phyloP scores from a whole-genome alignment of 1,284 basidiomycete genomes.

The Mycena sp. region DNA sequence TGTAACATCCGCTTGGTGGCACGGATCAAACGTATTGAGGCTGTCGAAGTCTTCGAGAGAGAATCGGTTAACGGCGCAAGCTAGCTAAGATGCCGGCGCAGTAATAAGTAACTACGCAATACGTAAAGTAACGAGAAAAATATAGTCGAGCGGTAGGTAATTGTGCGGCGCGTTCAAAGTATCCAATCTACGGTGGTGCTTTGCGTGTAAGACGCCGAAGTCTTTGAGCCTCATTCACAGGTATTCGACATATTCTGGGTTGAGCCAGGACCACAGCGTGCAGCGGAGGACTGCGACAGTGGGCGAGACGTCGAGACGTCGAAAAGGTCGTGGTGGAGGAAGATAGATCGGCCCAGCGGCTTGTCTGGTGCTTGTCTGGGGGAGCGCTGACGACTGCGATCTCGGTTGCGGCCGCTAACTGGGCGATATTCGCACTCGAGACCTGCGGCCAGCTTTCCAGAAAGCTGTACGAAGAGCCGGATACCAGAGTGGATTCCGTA shows the following conservation, averaged over 20 bases:
- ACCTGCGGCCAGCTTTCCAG: too few relatives aligned
- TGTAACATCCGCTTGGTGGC: conserved; percentile 42
- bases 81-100: too few relatives aligned
- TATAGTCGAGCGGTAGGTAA: too few relatives aligned
- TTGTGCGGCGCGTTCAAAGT: too few relatives aligned
- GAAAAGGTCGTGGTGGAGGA: conserved; percentile 47
- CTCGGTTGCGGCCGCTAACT: neutral
- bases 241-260: conserved; percentile 38
- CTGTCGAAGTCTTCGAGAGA: too few relatives aligned
- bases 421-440: too few relatives aligned
- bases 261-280: conserved; percentile 50
- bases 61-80: too few relatives aligned
- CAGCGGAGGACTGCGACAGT: conserved; percentile 50
- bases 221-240: conserved; percentile 24
- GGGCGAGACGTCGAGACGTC: conserved; percentile 45
- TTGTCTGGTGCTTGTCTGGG: neutral
- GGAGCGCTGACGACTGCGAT: neutral
- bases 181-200: too few relatives aligned
- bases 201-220: too few relatives aligned
- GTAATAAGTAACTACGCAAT: too few relatives aligned
- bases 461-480: neutral
- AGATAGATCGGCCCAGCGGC: conserved; percentile 43
- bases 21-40: conserved; percentile 29
- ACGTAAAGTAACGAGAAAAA: too few relatives aligned
- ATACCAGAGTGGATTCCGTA: conserved; percentile 23